These are phyloP conservation scores for Prinsepia uniflora DNA, from an alignment of 306 rosid genomes.

Conservation along the genomic window DNA sequence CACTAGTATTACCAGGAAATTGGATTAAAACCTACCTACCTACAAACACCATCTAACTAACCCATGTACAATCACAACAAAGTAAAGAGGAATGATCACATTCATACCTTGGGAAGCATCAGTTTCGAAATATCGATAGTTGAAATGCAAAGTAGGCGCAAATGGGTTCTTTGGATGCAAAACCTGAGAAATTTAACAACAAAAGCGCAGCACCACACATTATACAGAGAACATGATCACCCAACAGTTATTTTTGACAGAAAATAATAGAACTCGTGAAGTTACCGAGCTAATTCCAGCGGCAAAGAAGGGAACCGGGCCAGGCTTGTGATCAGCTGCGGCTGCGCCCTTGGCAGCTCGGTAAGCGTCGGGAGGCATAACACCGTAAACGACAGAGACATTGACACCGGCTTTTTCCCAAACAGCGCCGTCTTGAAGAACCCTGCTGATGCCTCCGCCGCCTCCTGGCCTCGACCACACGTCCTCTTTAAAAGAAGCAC, in stretches of 20 bases:
- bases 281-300: slow-evolving; percentile 95
- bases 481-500: slow-evolving; percentile 74
- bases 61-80: background rate
- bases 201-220: background rate
- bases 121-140: slow-evolving; percentile 93
- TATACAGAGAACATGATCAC: background rate
- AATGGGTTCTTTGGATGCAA: slow-evolving; percentile 94
- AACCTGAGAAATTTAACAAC: slow-evolving; percentile 48
- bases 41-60: background rate
- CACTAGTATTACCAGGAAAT: background rate
- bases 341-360: slow-evolving; percentile 79
- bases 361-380: slow-evolving; percentile 97
- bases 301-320: slow-evolving; percentile 87
- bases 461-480: slow-evolving; percentile 99
- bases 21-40: background rate
- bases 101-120: slow-evolving; percentile 75
- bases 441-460: slow-evolving; percentile 96
- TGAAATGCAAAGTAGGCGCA: slow-evolving; percentile 95
- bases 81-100: background rate
- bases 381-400: slow-evolving; percentile 91
- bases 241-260: background rate
- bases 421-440: slow-evolving; percentile 85
- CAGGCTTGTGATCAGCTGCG: slow-evolving; percentile 59
- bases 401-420: slow-evolving; percentile 99
- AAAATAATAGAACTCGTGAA: slow-evolving; percentile 1